phyloP scores from a whole-genome alignment of 345 rosid genomes.

The Acer yangbiense region DNA sequence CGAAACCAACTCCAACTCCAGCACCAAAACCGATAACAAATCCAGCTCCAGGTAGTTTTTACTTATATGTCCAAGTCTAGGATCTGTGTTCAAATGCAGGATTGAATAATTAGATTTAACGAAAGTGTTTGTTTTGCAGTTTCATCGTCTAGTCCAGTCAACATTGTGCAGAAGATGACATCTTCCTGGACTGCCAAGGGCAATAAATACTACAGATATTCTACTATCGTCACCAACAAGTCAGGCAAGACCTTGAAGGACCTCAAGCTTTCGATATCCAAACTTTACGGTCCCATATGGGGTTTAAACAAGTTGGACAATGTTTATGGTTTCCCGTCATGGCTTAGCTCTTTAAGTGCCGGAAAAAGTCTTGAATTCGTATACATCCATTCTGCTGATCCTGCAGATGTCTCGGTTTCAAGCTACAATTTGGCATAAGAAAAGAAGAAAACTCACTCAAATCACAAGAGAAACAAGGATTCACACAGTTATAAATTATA shows the following conservation, averaged over 20 bases:
- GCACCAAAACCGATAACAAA: constrained; percentile 44
- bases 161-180: constrained; percentile 75
- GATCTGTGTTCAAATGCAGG: background rate
- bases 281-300: constrained; percentile 95
- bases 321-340: constrained; percentile 70
- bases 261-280: constrained; percentile 69
- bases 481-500: constrained; percentile 32
- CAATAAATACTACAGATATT: constrained; percentile 80
- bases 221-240: constrained; percentile 72
- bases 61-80: background rate
- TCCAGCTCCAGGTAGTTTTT: constrained; percentile 64
- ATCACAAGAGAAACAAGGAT: constrained; percentile 12
- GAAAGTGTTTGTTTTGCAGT: constrained; percentile 34
- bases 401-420: constrained; percentile 68
- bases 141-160: constrained; percentile 56
- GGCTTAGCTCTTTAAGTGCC: constrained; percentile 66
- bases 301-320: constrained; percentile 63
- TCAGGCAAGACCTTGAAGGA: constrained; percentile 61
- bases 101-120: constrained; percentile 7
- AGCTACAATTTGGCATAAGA: constrained; percentile 72
- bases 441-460: constrained; percentile 20
- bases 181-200: constrained; percentile 75
- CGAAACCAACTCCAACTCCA: constrained; percentile 48
- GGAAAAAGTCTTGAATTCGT: constrained; percentile 88
- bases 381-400: constrained; percentile 77